Conservation (phyloP, 345 rosid species). For the Camelina hispida region DNA sequence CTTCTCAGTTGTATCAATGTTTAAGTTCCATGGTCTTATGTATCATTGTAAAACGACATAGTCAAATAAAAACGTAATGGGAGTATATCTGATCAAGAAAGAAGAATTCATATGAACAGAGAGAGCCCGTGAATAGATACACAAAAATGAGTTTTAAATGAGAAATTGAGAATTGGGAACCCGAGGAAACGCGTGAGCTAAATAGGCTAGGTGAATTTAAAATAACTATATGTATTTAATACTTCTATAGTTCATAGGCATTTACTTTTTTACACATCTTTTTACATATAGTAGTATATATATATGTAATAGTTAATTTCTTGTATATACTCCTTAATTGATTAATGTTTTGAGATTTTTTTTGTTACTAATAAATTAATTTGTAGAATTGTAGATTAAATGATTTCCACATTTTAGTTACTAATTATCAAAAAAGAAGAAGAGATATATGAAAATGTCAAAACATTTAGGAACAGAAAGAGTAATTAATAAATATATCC, state of each 20-base stretch:
- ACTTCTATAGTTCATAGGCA: neutral
- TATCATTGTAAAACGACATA: neutral
- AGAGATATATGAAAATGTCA: too few species aligned
- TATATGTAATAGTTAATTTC: neutral
- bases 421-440: too few species aligned
- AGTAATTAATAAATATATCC: neutral
- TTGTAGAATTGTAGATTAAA: too few species aligned
- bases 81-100: conserved; percentile 2
- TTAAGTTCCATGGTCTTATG: neutral
- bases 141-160: conserved; percentile 41
- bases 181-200: conserved; percentile 72
- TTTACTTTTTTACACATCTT: neutral
- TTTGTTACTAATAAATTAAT: too few species aligned
- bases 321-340: neutral
- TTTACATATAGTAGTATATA: neutral
- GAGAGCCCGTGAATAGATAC: conserved; percentile 22
- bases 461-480: too few species aligned
- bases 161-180: conserved; percentile 47
- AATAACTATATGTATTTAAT: neutral
- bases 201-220: conserved; percentile 34
- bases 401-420: too few species aligned
- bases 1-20: too few species aligned
- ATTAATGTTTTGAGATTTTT: too few species aligned
- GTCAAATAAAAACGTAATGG: conserved; percentile 12
- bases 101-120: conserved; percentile 21